These are phyloP conservation scores for Pseudocercospora ulei DNA, from an alignment of 2,329 filamentous ascomycete genomes.

Conservation along the genomic window DNA sequence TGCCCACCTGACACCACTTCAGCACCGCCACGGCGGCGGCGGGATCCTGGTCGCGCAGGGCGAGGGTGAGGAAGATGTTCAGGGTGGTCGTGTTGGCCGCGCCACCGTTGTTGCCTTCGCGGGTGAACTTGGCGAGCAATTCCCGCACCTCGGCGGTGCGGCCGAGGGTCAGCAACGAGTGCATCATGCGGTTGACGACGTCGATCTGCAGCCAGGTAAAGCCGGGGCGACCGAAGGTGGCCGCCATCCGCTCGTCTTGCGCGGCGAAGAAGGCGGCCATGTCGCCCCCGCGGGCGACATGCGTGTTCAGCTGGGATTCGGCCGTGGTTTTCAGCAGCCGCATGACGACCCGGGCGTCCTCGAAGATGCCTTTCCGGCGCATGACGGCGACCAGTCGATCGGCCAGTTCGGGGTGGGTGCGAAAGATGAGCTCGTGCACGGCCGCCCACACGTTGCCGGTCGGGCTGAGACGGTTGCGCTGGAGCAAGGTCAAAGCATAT, in stretches of 20 bases:
- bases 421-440: slow-evolving; percentile 24
- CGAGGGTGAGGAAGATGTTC: slow-evolving; percentile 26
- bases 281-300: slow-evolving; percentile 16
- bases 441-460: slow-evolving; percentile 24
- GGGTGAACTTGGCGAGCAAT: slow-evolving; percentile 19
- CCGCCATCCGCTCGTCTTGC: slow-evolving; percentile 17
- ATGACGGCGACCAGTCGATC: slow-evolving; percentile 21
- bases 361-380: slow-evolving; percentile 23
- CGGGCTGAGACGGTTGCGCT: slow-evolving; percentile 16
- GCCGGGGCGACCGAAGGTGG: slow-evolving; percentile 7
- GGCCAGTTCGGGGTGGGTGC: slow-evolving; percentile 11
- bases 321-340: slow-evolving; percentile 13
- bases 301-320: slow-evolving; percentile 14
- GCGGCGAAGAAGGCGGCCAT: slow-evolving; percentile 19
- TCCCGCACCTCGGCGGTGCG: slow-evolving; percentile 20
- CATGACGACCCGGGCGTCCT: slow-evolving; percentile 12
- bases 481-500: slow-evolving; percentile 26
- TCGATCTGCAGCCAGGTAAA: slow-evolving; percentile 25
- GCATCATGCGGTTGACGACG: slow-evolving; percentile 23
- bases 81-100: slow-evolving; percentile 19
- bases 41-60: slow-evolving; percentile 15
- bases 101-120: slow-evolving; percentile 2
- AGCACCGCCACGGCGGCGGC: slow-evolving; percentile 19
- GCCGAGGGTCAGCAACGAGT: slow-evolving; percentile 22
- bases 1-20: slow-evolving; percentile 15